Conservation (phyloP, 2,329 filamentous ascomycete genomes). For the Pyrenophora teres region DNA sequence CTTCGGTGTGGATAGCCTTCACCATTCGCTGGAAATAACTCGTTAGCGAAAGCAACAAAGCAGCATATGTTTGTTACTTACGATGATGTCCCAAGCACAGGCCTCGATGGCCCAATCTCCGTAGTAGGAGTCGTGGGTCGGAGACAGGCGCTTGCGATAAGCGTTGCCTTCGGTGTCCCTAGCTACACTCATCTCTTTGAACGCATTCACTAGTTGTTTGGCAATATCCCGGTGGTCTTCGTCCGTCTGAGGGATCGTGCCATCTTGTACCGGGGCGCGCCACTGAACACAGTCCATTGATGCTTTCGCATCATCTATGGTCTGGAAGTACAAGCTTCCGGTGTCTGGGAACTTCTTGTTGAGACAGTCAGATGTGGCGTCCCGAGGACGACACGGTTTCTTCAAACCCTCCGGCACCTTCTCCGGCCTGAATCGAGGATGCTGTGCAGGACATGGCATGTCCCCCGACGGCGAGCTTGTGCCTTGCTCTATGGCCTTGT, state of each 20-base stretch:
- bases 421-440: neutral
- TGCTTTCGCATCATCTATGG: constrained; percentile 2
- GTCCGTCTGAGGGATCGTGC: constrained; percentile 10
- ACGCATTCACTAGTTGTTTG: constrained; percentile 5
- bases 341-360: neutral
- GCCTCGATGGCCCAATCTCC: constrained; percentile 17
- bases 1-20: constrained; percentile 13
- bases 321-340: constrained; percentile 14
- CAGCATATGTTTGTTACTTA: neutral
- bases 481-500: too few relatives aligned
- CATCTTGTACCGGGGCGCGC: constrained; percentile 7
- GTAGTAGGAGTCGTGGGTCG: constrained; percentile 3
- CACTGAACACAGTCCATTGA: constrained; percentile 7
- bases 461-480: too few relatives aligned
- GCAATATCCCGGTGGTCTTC: constrained; percentile 8
- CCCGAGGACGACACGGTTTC: constrained; percentile 3
- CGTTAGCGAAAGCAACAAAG: neutral
- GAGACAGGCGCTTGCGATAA: constrained; percentile 18
- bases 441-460: neutral
- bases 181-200: constrained; percentile 9
- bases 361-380: constrained; percentile 3
- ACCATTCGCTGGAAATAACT: neutral
- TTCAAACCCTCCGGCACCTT: neutral
- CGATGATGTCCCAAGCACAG: constrained; percentile 18
- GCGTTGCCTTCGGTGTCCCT: constrained; percentile 11